phyloP scores from a whole-genome alignment of 768 basidiomycete genomes.

The Rhodotorula babjevae region DNA sequence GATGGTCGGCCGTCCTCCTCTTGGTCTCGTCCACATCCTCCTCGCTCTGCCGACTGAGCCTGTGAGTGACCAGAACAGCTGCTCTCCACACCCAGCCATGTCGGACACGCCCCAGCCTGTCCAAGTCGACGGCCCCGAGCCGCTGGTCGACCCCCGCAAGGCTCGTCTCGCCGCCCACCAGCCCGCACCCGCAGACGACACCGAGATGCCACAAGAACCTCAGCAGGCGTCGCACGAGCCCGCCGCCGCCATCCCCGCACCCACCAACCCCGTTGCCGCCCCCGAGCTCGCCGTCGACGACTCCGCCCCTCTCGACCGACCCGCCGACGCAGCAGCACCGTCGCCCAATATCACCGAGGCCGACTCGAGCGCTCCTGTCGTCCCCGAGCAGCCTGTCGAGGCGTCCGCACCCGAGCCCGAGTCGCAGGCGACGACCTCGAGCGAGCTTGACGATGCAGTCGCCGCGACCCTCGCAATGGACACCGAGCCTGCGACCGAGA shows the following conservation, averaged over 20 bases:
- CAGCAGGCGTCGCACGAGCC: background rate
- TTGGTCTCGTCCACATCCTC: background rate
- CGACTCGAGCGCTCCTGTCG: background rate
- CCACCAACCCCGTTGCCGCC: background rate
- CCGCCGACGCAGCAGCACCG: background rate
- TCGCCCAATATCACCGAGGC: background rate
- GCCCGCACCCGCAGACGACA: background rate
- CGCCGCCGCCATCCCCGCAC: background rate
- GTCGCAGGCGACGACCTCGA: background rate
- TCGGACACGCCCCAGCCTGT: background rate
- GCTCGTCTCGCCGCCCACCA: background rate
- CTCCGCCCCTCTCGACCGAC: background rate
- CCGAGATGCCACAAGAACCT: background rate
- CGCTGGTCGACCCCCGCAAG: background rate
- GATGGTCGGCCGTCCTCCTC: no score
- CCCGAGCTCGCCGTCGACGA: background rate
- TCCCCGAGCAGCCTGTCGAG: background rate
- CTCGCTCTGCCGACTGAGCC: background rate
- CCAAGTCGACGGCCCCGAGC: background rate
- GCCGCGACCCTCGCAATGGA: constrained; percentile 26
- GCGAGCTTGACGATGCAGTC: constrained; percentile 21
- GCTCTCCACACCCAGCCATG: background rate
- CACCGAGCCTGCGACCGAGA: background rate
- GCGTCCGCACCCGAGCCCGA: background rate
- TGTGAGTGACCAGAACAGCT: background rate